Evolutionary conservation across 164 flowering plant genomes (phyloP).

Genomic region (Stephania yunnanensis): DNA sequence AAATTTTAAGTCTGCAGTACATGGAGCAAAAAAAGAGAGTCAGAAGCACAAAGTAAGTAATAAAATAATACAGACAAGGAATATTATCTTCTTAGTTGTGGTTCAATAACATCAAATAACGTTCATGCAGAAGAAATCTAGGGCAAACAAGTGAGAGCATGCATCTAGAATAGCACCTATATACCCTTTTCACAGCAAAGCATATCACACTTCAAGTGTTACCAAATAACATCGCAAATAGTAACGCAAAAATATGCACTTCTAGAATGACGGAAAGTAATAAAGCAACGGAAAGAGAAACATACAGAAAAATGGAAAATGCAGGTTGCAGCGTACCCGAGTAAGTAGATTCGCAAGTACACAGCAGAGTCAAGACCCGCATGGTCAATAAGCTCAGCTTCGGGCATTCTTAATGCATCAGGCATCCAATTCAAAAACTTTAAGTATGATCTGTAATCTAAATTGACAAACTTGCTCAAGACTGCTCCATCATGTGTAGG

Average conservation of each 20-base stretch:
- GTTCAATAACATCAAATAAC: too few relatives aligned
- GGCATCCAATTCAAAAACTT: conserved; percentile 75
- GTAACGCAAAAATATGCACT: neutral
- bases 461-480: conserved; percentile 56
- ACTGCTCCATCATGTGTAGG: conserved; percentile 47
- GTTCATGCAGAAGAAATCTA: too few relatives aligned
- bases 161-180: too few relatives aligned
- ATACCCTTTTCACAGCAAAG: too few relatives aligned
- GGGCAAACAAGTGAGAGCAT: too few relatives aligned
- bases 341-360: conserved; percentile 65
- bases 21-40: conserved; percentile 4
- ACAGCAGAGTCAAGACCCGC: conserved; percentile 86
- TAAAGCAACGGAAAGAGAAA: neutral
- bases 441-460: conserved; percentile 60
- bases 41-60: neutral
- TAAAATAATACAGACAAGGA: neutral
- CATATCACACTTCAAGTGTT: too few relatives aligned
- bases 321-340: conserved; percentile 41
- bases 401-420: conserved; percentile 74
- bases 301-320: neutral
- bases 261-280: neutral
- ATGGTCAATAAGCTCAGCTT: conserved; percentile 76
- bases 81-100: too few relatives aligned
- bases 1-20: conserved; percentile 65
- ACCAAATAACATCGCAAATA: neutral